Base-by-base conservation (phyloP, 148 eudicot species). In the Nepenthes mirabilis region DNA sequence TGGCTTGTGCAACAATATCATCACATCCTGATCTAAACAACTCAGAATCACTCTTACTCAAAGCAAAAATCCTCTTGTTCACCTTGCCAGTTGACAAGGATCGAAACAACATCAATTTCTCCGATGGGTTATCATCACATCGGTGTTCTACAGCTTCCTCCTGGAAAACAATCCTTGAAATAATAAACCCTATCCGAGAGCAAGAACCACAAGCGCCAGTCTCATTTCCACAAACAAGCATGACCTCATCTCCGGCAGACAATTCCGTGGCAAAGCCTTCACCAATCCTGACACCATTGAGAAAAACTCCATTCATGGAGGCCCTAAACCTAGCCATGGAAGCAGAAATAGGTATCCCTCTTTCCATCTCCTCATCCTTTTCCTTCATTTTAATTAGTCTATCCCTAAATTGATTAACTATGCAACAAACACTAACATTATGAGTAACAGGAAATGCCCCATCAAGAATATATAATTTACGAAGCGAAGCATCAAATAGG, bases 221-320 rank as follows among this genome's bases (percentile, higher is more conserved):
- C 50, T 36, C 70, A 69, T 72, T 70, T 14, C 66, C 79, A 62
- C 87, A 84, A 48, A 63, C 82, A 60, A 90, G 71, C 58, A 76
- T 63, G 45, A 90, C 81, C 79, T 77, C 80, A 67, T 84, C 88
- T 32, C 91, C 97, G 1, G 78, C 91, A 63, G 59, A 37, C 72
- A 87, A 67, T 58, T 84, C 97, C 14, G 64, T 72, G 59, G 58
- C 72, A 49, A 60, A 66, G 43, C 78, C 88, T 62, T 72, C 63
- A 32, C 65, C 59, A 79, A 90, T 48, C 43, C 71, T 80, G 69
- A 62, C 76, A 59, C 91, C 91, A 72, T 90, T 87, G 40, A 90
- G 80, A 80, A 78, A 84, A 58, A 85, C 74, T 37, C 95, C 97
- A 67, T 87, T 90, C 66, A 75, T 47, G 9, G 95, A 81, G 71